Conservation (phyloP, 139 green algal genomes). For the Haematococcus sp. region DNA sequence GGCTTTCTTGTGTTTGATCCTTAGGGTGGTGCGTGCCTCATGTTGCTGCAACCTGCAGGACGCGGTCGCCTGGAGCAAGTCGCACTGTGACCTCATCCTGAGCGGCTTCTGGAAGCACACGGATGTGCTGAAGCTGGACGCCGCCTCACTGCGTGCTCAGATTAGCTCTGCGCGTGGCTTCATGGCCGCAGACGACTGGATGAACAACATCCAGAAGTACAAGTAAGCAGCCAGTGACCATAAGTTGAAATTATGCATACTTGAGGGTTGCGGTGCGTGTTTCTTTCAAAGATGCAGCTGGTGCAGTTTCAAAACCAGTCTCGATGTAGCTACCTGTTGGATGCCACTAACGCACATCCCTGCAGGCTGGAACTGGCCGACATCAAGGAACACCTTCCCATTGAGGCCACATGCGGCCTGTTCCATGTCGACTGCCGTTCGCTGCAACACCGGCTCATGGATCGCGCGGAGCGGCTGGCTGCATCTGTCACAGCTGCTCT, state of each 20-base stretch:
- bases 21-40: no score
- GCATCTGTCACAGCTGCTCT: no score
- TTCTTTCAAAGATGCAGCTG: no score
- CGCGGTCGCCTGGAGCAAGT: no score
- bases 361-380: neutral
- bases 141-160: conserved; percentile 3
- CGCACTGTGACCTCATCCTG: conserved; percentile 26
- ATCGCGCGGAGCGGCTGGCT: conserved; percentile 1
- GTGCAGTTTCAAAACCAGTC: no score
- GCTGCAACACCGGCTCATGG: conserved; percentile 10
- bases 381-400: conserved; percentile 23
- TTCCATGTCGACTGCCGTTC: conserved; percentile 25
- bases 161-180: conserved; percentile 2
- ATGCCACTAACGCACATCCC: no score
- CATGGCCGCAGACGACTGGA: conserved; percentile 21
- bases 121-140: conserved; percentile 8
- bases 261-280: no score
- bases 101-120: conserved; percentile 19
- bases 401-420: conserved; percentile 27
- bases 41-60: no score
- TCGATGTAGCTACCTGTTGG: no score
- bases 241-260: no score
- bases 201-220: conserved; percentile 22
- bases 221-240: conserved; percentile 8
- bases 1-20: no score